Evolutionary conservation across 192 early-diverging fungal genomes (phyloP).

Genomic region (Chytriomyces hyalinus): DNA sequence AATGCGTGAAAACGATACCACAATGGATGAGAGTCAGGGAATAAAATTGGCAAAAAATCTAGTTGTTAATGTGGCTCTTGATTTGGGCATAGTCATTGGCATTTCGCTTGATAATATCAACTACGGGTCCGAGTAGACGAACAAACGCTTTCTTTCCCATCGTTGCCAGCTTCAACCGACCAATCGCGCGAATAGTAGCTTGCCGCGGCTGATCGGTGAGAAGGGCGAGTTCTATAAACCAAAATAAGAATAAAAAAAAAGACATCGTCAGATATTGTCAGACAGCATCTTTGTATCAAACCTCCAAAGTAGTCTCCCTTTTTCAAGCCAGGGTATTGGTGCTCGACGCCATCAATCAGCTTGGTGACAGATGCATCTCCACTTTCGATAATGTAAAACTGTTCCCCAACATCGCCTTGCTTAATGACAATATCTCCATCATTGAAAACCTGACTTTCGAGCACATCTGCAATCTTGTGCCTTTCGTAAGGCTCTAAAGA

Average conservation of each 20-base stretch:
- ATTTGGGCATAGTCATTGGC: conserved; percentile 78
- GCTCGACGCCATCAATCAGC: conserved; percentile 78
- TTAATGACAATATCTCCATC: conserved; percentile 83
- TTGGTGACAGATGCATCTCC: conserved; percentile 87
- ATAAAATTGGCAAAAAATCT: conserved; percentile 2
- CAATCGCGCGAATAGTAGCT: conserved; percentile 85
- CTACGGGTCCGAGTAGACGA: conserved; percentile 91
- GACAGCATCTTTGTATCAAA: conserved; percentile 40
- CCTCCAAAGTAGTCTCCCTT: conserved; percentile 98
- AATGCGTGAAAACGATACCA: background rate
- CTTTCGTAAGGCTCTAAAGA: conserved; percentile 96
- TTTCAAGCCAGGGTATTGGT: conserved; percentile 60
- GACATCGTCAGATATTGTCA: background rate
- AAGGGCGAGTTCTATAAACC: conserved; percentile 87
- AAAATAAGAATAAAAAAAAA: background rate
- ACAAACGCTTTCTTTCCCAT: conserved; percentile 94
- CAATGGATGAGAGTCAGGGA: background rate
- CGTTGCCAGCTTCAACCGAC: conserved; percentile 91
- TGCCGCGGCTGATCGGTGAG: conserved; percentile 92
- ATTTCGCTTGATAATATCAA: conserved; percentile 95
- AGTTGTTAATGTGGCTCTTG: conserved; percentile 30
- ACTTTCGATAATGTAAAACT: conserved; percentile 95
- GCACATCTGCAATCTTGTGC: conserved; percentile 98
- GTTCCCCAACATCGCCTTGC: conserved; percentile 93
- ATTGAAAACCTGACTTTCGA: conserved; percentile 88